These are phyloP conservation scores for Apiospora marii DNA, from an alignment of 2,329 filamentous ascomycete genomes.

Conservation along the genomic window DNA sequence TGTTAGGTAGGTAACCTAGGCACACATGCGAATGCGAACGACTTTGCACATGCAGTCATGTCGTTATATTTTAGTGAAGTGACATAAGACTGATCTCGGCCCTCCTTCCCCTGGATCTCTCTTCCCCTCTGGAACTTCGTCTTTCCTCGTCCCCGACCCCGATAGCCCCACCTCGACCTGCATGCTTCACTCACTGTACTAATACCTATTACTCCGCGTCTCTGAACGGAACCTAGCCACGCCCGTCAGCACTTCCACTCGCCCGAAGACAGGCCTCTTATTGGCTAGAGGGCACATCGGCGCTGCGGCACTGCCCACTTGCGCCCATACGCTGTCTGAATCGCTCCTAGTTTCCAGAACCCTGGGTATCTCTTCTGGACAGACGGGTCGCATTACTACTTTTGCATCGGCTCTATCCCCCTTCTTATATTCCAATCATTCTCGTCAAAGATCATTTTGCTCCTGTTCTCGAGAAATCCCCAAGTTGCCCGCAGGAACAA, in stretches of 20 bases:
- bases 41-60: not conserved
- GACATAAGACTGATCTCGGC: constrained; percentile 8
- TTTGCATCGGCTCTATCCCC: not conserved
- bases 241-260: not conserved
- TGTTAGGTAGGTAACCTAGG: not conserved
- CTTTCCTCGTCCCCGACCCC: constrained; percentile 7
- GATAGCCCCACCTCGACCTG: constrained; percentile 17
- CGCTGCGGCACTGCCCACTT: constrained; percentile 13
- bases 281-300: constrained; percentile 4
- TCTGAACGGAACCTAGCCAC: no score
- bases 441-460: not conserved
- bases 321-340: constrained; percentile 11
- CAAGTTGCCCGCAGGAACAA: not conserved
- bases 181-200: not conserved
- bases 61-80: not conserved
- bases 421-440: not conserved
- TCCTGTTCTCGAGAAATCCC: not conserved
- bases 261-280: not conserved
- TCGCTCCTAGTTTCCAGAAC: constrained; percentile 9
- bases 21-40: not conserved
- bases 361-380: not conserved
- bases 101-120: not conserved
- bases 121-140: not conserved
- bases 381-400: constrained; percentile 1
- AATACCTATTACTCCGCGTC: constrained; percentile 7